These are phyloP conservation scores for Leptomonas seymouri DNA, from an alignment of 208 protist species.

Conservation along the genomic window DNA sequence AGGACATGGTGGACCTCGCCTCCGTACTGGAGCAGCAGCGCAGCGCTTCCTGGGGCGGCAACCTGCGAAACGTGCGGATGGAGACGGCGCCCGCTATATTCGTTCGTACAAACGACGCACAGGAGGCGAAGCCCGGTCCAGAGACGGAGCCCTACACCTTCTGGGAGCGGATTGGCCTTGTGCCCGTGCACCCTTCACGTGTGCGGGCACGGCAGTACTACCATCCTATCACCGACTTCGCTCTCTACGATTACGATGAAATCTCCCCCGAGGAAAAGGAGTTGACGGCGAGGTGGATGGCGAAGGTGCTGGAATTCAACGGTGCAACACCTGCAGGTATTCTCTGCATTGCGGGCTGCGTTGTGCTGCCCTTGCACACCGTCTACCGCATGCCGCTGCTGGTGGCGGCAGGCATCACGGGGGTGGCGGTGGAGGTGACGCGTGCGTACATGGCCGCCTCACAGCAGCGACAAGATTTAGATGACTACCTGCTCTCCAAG, in stretches of 20 bases:
- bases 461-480: conserved; percentile 80
- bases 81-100: conserved; percentile 46
- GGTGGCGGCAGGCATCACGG: conserved; percentile 64
- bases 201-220: conserved; percentile 87
- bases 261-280: conserved; percentile 83
- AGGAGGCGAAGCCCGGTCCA: conserved; percentile 45
- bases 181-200: conserved; percentile 81
- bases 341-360: conserved; percentile 59
- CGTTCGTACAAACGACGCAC: conserved; percentile 31
- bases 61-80: conserved; percentile 70
- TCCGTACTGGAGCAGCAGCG: conserved; percentile 36
- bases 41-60: conserved; percentile 44
- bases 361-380: conserved; percentile 81
- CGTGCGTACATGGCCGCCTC: conserved; percentile 80
- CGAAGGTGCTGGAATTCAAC: conserved; percentile 85
- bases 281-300: conserved; percentile 85
- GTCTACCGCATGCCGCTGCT: conserved; percentile 81
- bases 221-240: conserved; percentile 85
- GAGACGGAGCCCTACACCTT: conserved; percentile 90
- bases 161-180: conserved; percentile 81
- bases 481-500: conserved; percentile 88
- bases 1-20: conserved; percentile 42
- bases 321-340: conserved; percentile 71
- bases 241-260: conserved; percentile 88
- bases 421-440: conserved; percentile 72